These are phyloP conservation scores for Gypsophila paniculata DNA, from an alignment of 179 eudicot genomes.

Conservation along the genomic window DNA sequence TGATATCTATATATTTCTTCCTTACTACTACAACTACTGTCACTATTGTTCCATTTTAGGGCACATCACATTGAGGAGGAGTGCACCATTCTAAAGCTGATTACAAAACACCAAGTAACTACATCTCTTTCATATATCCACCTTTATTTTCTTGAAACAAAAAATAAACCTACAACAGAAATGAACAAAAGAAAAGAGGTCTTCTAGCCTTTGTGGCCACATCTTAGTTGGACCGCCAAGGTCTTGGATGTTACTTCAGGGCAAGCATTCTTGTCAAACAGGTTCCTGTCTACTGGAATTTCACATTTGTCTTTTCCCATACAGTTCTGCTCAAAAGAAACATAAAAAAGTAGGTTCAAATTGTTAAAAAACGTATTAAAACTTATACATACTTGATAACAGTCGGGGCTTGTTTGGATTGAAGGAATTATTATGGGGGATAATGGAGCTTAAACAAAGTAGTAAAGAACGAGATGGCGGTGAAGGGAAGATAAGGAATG, in stretches of 20 bases:
- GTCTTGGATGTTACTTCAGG: slow-evolving; percentile 37
- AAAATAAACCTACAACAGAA: background rate
- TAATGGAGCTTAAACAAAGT: too few relatives aligned
- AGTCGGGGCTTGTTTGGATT: too few relatives aligned
- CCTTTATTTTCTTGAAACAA: slow-evolving; percentile 8
- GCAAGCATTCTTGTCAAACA: slow-evolving; percentile 40
- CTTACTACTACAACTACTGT: slow-evolving; percentile 8
- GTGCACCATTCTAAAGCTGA: slow-evolving; percentile 14
- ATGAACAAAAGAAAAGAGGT: background rate
- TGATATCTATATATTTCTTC: background rate
- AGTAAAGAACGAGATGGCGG: too few relatives aligned
- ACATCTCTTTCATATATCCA: slow-evolving; percentile 5
- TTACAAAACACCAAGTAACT: slow-evolving; percentile 4
- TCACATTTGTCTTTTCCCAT: slow-evolving; percentile 56
- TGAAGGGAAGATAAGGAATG: too few relatives aligned
- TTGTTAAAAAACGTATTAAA: background rate
- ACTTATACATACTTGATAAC: too few relatives aligned
- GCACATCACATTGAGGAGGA: slow-evolving; percentile 14
- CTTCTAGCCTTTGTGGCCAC: slow-evolving; percentile 37
- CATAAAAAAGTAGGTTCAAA: background rate
- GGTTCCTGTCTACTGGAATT: slow-evolving; percentile 47
- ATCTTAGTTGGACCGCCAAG: slow-evolving; percentile 63
- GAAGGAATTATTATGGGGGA: too few relatives aligned
- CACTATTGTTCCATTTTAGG: slow-evolving; percentile 1
- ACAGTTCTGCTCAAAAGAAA: slow-evolving; percentile 39